Evolutionary conservation across 306 rosid species (phyloP).

Genomic region (Prunus dulcis): DNA sequence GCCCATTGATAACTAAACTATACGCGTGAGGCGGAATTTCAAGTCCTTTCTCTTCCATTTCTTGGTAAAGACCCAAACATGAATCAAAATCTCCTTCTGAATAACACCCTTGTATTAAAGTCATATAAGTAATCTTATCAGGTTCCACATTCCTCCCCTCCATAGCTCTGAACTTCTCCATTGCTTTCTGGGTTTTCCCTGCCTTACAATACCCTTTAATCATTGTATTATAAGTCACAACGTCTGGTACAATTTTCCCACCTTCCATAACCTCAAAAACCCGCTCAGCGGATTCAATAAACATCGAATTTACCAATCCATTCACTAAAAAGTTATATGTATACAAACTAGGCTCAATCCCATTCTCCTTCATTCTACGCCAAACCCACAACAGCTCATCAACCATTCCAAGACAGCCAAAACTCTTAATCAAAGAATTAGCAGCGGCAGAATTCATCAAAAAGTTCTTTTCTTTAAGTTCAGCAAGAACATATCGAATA

Average conservation of each 20-base stretch:
- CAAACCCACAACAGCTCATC: conserved; percentile 82
- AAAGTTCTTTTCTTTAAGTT: conserved; percentile 37
- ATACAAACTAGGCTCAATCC: conserved; percentile 55
- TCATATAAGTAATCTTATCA: conserved; percentile 75
- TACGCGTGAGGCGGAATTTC: conserved; percentile 59
- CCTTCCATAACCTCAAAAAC: conserved; percentile 66
- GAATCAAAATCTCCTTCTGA: conserved; percentile 51
- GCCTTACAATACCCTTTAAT: conserved; percentile 75
- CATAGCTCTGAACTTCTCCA: conserved; percentile 56
- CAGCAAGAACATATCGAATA: conserved; percentile 23
- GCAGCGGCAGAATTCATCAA: conserved; percentile 48
- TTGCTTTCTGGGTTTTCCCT: conserved; percentile 51
- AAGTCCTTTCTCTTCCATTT: conserved; percentile 66
- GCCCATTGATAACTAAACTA: conserved; percentile 68
- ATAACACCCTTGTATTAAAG: conserved; percentile 71
- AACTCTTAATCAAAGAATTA: conserved; percentile 54
- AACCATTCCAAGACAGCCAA: conserved; percentile 60
- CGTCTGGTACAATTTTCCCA: conserved; percentile 56
- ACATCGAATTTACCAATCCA: conserved; percentile 60
- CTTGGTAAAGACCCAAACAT: conserved; percentile 78
- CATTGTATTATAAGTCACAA: conserved; percentile 67
- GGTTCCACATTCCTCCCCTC: conserved; percentile 52
- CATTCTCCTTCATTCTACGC: conserved; percentile 69
- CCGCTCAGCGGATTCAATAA: conserved; percentile 64
- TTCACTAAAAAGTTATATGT: conserved; percentile 61